Evolutionary conservation across 495 filamentous ascomycete genomes (phyloP).

Genomic region (Hypoxylon perforatum): DNA sequence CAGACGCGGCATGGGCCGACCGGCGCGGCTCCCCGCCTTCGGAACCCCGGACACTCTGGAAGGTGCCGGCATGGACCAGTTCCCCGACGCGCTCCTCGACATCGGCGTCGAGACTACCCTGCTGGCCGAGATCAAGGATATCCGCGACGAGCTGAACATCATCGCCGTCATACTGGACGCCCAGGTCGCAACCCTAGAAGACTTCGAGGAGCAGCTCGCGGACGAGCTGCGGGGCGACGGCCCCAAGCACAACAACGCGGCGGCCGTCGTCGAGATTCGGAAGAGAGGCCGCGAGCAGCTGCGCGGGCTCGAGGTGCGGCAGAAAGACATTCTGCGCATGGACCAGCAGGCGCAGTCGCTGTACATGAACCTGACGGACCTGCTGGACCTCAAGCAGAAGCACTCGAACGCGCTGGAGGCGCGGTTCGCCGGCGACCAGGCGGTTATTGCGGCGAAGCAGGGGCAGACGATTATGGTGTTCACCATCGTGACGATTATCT

Average conservation of each 20-base stretch:
- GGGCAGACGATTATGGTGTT: slow-evolving; percentile 81
- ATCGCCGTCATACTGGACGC: slow-evolving; percentile 70
- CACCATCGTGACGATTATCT: slow-evolving; percentile 77
- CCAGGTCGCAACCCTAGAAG: slow-evolving; percentile 65
- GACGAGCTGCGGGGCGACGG: slow-evolving; percentile 64
- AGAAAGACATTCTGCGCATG: slow-evolving; percentile 75
- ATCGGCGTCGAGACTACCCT: slow-evolving; percentile 75
- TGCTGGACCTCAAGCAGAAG: slow-evolving; percentile 73
- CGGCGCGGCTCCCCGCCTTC: slow-evolving; percentile 31
- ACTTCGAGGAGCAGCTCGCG: slow-evolving; percentile 62
- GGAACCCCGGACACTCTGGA: slow-evolving; percentile 22
- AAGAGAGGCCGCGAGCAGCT: slow-evolving; percentile 70
- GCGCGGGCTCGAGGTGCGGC: slow-evolving; percentile 68
- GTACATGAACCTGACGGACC: slow-evolving; percentile 70
- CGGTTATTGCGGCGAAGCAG: slow-evolving; percentile 71
- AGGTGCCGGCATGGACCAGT: slow-evolving; percentile 52
- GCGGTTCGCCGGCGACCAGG: slow-evolving; percentile 74
- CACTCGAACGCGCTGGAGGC: slow-evolving; percentile 78
- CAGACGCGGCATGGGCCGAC: slow-evolving; percentile 44
- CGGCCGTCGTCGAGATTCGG: slow-evolving; percentile 62
- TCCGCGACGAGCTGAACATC: slow-evolving; percentile 79
- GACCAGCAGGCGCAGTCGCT: slow-evolving; percentile 74
- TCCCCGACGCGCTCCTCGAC: slow-evolving; percentile 73
- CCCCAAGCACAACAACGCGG: slow-evolving; percentile 47
- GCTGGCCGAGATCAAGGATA: slow-evolving; percentile 75